Evolutionary conservation across 2,329 filamentous ascomycete species (phyloP).

Genomic region (Aspergillus jensenii): DNA sequence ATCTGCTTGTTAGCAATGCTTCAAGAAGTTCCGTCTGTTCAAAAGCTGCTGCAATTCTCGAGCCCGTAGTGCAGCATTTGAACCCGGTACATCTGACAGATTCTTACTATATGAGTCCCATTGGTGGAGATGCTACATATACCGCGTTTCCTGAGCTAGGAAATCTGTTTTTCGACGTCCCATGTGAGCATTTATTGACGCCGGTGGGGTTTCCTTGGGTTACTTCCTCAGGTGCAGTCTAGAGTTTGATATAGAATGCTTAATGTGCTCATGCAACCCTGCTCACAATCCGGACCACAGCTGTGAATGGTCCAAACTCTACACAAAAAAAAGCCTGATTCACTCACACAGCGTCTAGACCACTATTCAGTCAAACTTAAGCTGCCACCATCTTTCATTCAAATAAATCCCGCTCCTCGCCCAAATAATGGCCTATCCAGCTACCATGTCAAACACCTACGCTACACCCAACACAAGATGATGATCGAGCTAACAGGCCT

Average conservation of each 20-base stretch:
- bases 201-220: neutral
- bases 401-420: too few species aligned
- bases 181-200: neutral
- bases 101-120: neutral
- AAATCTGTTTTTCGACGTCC: neutral
- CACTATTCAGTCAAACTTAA: too few species aligned
- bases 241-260: too few species aligned
- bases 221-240: neutral
- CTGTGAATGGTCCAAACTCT: too few species aligned
- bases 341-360: too few species aligned
- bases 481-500: neutral
- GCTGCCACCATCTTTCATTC: too few species aligned
- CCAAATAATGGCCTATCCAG: neutral
- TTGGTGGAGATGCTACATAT: neutral
- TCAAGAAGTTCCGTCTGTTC: neutral
- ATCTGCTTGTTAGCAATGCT: neutral
- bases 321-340: too few species aligned
- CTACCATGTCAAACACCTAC: neutral
- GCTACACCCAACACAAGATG: neutral
- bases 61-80: neutral
- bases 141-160: neutral
- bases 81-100: neutral
- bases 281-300: too few species aligned
- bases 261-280: too few species aligned
- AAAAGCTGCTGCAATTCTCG: neutral